Evolutionary conservation across 2,329 filamentous ascomycete genomes (phyloP), one percentile per base, ranked within the genome.

Genomic region (Polychaeton citri): DNA sequence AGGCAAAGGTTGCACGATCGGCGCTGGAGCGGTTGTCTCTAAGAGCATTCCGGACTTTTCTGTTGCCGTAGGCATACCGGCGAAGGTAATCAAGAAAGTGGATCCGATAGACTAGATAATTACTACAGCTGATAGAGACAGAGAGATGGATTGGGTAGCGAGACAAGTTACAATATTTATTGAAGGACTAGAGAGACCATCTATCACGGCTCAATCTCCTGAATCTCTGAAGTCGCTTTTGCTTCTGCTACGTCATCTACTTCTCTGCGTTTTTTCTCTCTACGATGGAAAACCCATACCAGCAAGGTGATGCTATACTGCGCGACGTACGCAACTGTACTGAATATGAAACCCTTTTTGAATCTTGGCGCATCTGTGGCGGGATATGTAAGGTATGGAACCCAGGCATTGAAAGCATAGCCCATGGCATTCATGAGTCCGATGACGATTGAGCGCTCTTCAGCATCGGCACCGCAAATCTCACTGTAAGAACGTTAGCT

Each of bases 11-110:
- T 67, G 64, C 2, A 81, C 79, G 0, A 68, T 90, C 40, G 84
- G 81, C 2, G 83, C 84, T 1, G 81, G 79, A 2, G 81, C 77
- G 49, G 80, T 88, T 5, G 82, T 90, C 17, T 86, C 80, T 2
- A 86, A 77, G 59, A 49, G 54, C 41, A 39, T 63, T 9, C 59
- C 59, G 2, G 39, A 39, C 13, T 60, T 46, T 39, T 52, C 44
- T 13, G 58, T 64, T 6, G 61, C 56, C 9, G 45, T 62, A 8
- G 62, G 61, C 2, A 46, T 43, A 4, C 61, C 60, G 1, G 59
- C 59, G 4, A 52, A 40, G 36, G 56, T 61, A 2, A 37, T 53
- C 19, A 60, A 39, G 33, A 60, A 61, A 15, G 24, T 28, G 12
- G 4, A 28, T 10, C 24, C 24, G 15, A 28, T 28, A 28, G 24